Base-by-base conservation (phyloP, 225 moss, liverwort and hornwort species). In the Sphagnum contortum region DNA sequence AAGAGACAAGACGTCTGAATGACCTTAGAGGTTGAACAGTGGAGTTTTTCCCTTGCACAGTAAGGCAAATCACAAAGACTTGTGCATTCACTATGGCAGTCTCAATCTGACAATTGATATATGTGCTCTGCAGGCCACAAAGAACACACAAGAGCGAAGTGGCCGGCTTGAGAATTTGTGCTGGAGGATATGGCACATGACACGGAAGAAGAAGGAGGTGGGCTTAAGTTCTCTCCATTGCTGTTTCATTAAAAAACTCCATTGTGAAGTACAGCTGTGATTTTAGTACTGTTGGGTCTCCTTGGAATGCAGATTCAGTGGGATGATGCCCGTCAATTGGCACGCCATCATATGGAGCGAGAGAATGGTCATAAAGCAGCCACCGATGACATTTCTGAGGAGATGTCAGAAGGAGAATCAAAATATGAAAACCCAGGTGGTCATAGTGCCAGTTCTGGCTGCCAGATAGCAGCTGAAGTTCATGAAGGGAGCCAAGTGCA, bases 111-210 rank as follows among this genome's bases (percentile, higher is more conserved):
- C 29, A 29, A 29, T 29, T 29, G 29, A 29, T 29, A 29, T 29
- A 29, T 29, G 29, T 29, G 29, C 29, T 29, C 29, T 29, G 29
- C 29, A 29, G 29, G 82, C 82, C 45, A 77, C 82, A 3, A 86
- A 77, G 68, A 82, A 77, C 50, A 69, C 79, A 62, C 72, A 77
- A 67, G 82, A 77, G 56, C 74, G 82, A 6, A 77, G 77, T 55
- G 77, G 75, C 48, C 72, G 86, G 48, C 76, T 86, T 64, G 82
- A 86, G 62, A 79, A 86, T 69, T 68, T 86, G 57, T 86, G 86
- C 49, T 86, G 86, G 86, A 77, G 86, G 54, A 86, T 86, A 57
- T 86, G 86, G 86, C 86, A 86, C 57, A 77, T 86, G 68, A 79
- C 82, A 12, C 74, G 86, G 50, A 79, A 75, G 71, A 86, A 86